Percentiles rank a stretch among this genome's conserved stretches.
Conservation (phyloP, 352 stramenopile genomes). For the Phytopythium helicoides region DNA sequence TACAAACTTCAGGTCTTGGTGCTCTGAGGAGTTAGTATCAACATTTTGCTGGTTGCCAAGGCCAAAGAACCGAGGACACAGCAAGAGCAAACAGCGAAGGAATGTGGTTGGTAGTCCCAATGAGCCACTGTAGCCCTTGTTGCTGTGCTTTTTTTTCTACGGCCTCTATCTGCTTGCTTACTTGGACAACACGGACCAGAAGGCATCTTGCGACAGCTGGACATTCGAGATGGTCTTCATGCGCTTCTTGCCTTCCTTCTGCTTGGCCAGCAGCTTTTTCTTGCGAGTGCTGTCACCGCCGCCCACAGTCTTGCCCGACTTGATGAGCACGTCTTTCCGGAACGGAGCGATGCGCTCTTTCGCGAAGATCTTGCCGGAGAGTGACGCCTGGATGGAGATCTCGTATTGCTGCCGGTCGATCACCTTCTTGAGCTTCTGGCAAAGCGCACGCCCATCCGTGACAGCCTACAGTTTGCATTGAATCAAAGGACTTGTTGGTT, state of each 20-base stretch:
- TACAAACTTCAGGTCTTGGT: not conserved
- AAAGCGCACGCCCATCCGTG: conserved; percentile 84
- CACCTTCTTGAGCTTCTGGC: conserved; percentile 95
- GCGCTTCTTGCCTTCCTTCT: conserved; percentile 98
- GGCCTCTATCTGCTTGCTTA: conserved; percentile 30
- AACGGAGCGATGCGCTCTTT: conserved; percentile 96
- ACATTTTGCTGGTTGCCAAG: no score
- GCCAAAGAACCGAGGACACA: no score
- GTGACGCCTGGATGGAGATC: conserved; percentile 97
- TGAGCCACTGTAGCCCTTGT: no score
- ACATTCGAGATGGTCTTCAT: conserved; percentile 97
- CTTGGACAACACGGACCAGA: conserved; percentile 96
- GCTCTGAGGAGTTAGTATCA: no score
- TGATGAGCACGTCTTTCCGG: conserved; percentile 96
- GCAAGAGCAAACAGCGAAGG: no score
- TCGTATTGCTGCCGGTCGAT: conserved; percentile 98
- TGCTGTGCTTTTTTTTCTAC: conserved; percentile 1
- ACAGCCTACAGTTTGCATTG: not conserved
- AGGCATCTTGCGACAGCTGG: conserved; percentile 95
- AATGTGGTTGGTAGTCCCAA: no score
- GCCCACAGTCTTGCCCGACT: conserved; percentile 95
- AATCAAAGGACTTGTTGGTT: not conserved
- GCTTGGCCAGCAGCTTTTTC: conserved; percentile 99
- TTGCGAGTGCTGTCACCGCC: conserved; percentile 97
- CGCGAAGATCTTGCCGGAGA: conserved; percentile 95